These are phyloP conservation scores for Trichoderma orchidacearum DNA, from an alignment of 495 filamentous ascomycete species.

Conservation along the genomic window DNA sequence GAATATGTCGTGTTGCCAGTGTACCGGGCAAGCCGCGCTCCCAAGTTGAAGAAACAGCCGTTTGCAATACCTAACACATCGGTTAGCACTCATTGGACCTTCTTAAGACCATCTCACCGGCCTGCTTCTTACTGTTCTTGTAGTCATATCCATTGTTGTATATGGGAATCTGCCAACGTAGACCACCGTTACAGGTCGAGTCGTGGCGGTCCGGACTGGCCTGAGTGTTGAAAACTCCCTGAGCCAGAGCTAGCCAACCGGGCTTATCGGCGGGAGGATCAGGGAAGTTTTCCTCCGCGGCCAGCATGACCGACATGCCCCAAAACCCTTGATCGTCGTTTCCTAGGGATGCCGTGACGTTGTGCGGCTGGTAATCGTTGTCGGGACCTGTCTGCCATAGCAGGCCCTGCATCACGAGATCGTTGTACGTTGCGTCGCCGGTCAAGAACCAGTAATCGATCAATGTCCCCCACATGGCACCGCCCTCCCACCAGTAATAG, in stretches of 20 bases:
- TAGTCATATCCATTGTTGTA: conserved; percentile 73
- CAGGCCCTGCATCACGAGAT: conserved; percentile 45
- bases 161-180: conserved; percentile 75
- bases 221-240: conserved; percentile 68
- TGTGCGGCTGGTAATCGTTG: conserved; percentile 53
- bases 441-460: conserved; percentile 73
- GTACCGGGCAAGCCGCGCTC: conserved; percentile 63
- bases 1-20: conserved; percentile 68
- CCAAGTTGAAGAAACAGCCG: conserved; percentile 77
- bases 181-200: conserved; percentile 48
- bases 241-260: conserved; percentile 61
- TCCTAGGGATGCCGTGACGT: conserved; percentile 63
- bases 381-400: conserved; percentile 53
- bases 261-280: conserved; percentile 42
- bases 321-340: conserved; percentile 79
- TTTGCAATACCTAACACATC: conserved; percentile 47
- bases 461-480: conserved; percentile 59
- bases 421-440: conserved; percentile 57
- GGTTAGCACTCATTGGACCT: conserved; percentile 2
- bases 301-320: conserved; percentile 61
- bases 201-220: conserved; percentile 45
- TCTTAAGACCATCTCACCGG: background rate
- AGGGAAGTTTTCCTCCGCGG: conserved; percentile 59
- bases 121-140: conserved; percentile 53
- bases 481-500: conserved; percentile 57